Percentiles rank a stretch among this genome's conserved stretches.
Evolutionary conservation across 192 early-diverging fungal species (phyloP).

Genomic region (Globomyces pollinis-pini): DNA sequence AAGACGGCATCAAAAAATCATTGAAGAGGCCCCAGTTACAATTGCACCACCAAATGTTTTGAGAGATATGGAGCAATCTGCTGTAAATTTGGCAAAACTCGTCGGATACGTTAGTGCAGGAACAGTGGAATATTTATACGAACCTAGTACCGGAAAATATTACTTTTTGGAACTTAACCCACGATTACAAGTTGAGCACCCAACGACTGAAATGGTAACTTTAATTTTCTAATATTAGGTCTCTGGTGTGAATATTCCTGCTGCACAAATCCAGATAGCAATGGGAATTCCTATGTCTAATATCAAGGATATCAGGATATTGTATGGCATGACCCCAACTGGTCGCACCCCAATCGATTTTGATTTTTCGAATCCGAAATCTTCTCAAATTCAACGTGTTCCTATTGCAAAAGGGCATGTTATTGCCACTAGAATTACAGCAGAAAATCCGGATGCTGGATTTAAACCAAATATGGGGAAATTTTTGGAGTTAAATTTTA

Average conservation of each 20-base stretch:
- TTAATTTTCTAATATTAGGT: constrained; percentile 34
- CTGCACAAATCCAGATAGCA: constrained; percentile 95
- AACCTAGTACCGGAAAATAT: constrained; percentile 74
- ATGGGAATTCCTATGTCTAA: constrained; percentile 97
- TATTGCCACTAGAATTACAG: constrained; percentile 96
- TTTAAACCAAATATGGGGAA: constrained; percentile 97
- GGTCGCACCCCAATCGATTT: constrained; percentile 89
- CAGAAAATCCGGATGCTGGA: constrained; percentile 98
- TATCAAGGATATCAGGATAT: constrained; percentile 90
- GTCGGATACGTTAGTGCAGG: constrained; percentile 94
- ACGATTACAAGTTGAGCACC: constrained; percentile 97
- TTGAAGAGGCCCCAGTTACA: constrained; percentile 96
- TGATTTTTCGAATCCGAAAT: constrained; percentile 70
- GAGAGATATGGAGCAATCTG: constrained; percentile 89
- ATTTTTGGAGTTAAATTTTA: constrained; percentile 95
- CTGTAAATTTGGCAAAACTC: constrained; percentile 87
- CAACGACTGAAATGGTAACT: constrained; percentile 92
- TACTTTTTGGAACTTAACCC: constrained; percentile 98
- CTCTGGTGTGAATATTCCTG: constrained; percentile 96
- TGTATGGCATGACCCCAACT: constrained; percentile 86
- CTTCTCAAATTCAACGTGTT: constrained; percentile 78
- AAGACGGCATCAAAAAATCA: constrained; percentile 97
- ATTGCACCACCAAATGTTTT: constrained; percentile 52
- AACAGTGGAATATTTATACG: constrained; percentile 96
- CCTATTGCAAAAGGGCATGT: constrained; percentile 94